These are phyloP conservation scores for Asparagopsis taxiformis DNA, from an alignment of 31 red algal species.

Conservation along the genomic window DNA sequence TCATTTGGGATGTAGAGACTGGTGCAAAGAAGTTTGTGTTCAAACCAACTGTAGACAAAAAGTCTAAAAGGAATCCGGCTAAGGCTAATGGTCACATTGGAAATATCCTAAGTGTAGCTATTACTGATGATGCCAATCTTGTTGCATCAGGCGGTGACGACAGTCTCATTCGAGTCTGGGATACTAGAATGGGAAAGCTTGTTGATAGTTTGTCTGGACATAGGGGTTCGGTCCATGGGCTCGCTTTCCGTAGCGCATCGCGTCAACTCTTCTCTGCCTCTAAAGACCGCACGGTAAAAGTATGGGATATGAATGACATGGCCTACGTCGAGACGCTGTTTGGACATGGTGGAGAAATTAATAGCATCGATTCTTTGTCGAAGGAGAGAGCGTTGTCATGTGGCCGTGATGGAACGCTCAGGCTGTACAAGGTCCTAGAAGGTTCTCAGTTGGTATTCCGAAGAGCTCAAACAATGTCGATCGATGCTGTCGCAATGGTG, in stretches of 20 bases:
- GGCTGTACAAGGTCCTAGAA: constrained; percentile 91
- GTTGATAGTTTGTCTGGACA: constrained; percentile 71
- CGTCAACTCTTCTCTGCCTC: constrained; percentile 75
- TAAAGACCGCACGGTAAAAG: constrained; percentile 79
- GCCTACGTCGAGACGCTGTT: constrained; percentile 89
- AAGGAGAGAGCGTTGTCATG: constrained; percentile 71
- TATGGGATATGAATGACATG: constrained; percentile 80
- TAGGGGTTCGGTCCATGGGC: constrained; percentile 54
- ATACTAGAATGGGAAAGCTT: constrained; percentile 43
- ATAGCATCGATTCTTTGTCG: constrained; percentile 37
- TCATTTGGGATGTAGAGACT: constrained; percentile 83
- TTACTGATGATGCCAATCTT: constrained; percentile 74
- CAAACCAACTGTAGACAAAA: constrained; percentile 9
- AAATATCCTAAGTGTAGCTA: constrained; percentile 59
- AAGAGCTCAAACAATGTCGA: constrained; percentile 56
- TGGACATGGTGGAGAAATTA: constrained; percentile 86
- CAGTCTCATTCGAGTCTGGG: constrained; percentile 85
- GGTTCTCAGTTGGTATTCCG: constrained; percentile 92
- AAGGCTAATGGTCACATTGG: constrained; percentile 55
- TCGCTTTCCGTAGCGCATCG: constrained; percentile 61
- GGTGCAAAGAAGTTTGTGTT: constrained; percentile 29
- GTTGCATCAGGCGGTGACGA: constrained; percentile 80
- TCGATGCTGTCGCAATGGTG: constrained; percentile 83
- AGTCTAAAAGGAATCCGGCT: constrained; percentile 35
- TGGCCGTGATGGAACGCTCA: constrained; percentile 86